Base-by-base conservation (phyloP, 2,329 filamentous ascomycete genomes). In the Parascedosporium putredinis region DNA sequence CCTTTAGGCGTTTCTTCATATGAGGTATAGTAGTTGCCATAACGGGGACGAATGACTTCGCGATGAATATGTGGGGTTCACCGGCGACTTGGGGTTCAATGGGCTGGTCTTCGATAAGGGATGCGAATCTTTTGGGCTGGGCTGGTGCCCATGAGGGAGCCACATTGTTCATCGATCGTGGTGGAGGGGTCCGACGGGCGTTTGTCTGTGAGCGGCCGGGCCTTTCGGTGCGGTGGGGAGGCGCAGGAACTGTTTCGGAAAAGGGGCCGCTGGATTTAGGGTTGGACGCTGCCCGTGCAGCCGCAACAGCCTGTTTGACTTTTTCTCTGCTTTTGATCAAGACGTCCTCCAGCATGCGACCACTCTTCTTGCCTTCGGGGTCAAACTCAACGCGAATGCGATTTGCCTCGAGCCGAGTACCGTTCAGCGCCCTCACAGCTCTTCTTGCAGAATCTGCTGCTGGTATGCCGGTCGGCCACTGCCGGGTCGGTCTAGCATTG, bases 1-100 rank as follows among this genome's bases (percentile, higher is more conserved):
- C 81, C 65, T 91, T 93, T 49, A 97, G 72, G 47, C 91, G 79
- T 65, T 91, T 94, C 68, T 88, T 88, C 69, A 98, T 77, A 68
- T 98, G 93, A 3, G 85, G 81, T 50, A 96, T 79, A 1, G 91
- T 97, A 22, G 88, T 85, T 27, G 78, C 76, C 60, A 96, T 79
- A 10, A 95, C 86, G 1, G 93, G 93, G 2, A 98, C 91, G 57
- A 85, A 89, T 52, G 83, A 79, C 56, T 87, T 80, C n/a, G 88
- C 76, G 51, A 98, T 84, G 62, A 95, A 96, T 33, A 97, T 83
- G 62, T 95, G 96, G 0, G 93, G 93, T 52, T 87, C 83, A 47
- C 81, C 78, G 60, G 84, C 81, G 47, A 96, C 79, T 55, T 83
- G 81, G 29, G 76, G 70, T 20, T 85, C 69, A 40, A 95, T 75